Evolutionary conservation across 1,284 basidiomycete genomes (phyloP).

Genomic region (Ganoderma lingzhi): DNA sequence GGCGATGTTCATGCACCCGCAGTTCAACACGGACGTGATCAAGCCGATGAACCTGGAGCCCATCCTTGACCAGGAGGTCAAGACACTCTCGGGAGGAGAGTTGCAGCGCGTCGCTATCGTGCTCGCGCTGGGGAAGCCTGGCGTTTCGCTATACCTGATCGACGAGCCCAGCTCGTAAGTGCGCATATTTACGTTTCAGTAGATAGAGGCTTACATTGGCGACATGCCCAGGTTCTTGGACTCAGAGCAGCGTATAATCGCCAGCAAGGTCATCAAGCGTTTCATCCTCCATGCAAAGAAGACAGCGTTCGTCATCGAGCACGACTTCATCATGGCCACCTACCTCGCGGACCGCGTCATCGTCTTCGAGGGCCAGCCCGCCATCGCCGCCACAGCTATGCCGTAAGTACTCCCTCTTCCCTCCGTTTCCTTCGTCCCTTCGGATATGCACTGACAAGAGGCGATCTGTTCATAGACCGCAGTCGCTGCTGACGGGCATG

Average conservation of each 20-base stretch:
- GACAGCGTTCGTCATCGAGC: constrained; percentile 97
- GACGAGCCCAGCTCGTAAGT: constrained; percentile 82
- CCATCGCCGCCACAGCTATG: constrained; percentile 83
- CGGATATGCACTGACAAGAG: not conserved
- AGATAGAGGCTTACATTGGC: constrained; percentile 7
- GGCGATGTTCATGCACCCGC: constrained; percentile 93
- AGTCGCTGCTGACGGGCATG: constrained; percentile 88
- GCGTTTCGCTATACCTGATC: constrained; percentile 86
- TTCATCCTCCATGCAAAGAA: constrained; percentile 96
- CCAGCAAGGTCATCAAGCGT: constrained; percentile 96
- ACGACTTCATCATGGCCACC: constrained; percentile 98
- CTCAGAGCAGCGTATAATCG: constrained; percentile 98
- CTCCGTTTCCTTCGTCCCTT: too few relatives aligned
- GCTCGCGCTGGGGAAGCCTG: constrained; percentile 85
- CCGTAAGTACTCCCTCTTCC: constrained; percentile 69
- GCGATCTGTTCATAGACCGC: constrained; percentile 59
- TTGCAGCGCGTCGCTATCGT: constrained; percentile 96
- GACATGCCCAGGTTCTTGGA: constrained; percentile 81
- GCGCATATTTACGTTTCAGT: not conserved
- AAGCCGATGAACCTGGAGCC: constrained; percentile 95
- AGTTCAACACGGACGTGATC: constrained; percentile 96
- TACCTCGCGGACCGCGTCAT: constrained; percentile 98
- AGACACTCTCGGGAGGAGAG: constrained; percentile 96
- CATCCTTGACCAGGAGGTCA: constrained; percentile 96
- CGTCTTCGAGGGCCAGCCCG: constrained; percentile 91